These are phyloP conservation scores for Atkinsonella texensis DNA, from an alignment of 2,329 filamentous ascomycete species.

Conservation along the genomic window DNA sequence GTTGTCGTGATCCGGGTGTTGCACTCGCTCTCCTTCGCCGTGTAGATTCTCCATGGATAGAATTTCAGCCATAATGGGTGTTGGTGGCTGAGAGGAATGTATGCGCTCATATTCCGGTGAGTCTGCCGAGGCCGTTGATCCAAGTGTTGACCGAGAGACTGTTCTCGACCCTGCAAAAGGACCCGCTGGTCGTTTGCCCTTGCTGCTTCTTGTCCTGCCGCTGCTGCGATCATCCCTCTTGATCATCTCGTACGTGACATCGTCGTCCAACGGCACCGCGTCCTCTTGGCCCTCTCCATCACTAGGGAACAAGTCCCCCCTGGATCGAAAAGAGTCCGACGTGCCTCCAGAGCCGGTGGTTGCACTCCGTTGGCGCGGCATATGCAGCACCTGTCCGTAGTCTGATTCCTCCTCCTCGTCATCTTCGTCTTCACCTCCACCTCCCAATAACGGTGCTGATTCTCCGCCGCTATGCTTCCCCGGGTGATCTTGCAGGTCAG, in stretches of 20 bases:
- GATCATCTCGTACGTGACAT: conserved; percentile 75
- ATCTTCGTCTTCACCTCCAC: conserved; percentile 12
- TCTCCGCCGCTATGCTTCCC: conserved; percentile 43
- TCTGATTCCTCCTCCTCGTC: conserved; percentile 19
- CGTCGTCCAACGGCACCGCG: conserved; percentile 83
- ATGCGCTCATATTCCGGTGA: conserved; percentile 16
- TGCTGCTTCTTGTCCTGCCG: conserved; percentile 39
- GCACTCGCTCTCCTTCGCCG: conserved; percentile 39
- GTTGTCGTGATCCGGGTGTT: conserved; percentile 39
- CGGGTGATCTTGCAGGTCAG: conserved; percentile 81
- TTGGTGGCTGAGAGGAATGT: conserved; percentile 18
- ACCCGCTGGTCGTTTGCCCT: conserved; percentile 39
- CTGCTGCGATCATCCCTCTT: conserved; percentile 66
- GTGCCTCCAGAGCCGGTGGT: conserved; percentile 73
- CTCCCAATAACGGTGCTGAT: conserved; percentile 53
- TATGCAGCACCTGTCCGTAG: conserved; percentile 15
- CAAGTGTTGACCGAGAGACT: conserved; percentile 46
- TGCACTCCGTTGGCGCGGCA: conserved; percentile 51
- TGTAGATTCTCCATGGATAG: conserved; percentile 40
- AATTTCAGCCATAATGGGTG: conserved; percentile 25
- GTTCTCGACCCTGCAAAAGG: conserved; percentile 33
- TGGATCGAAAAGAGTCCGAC: conserved; percentile 72
- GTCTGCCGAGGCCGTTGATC: conserved; percentile 27
- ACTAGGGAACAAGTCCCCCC: conserved; percentile 84
- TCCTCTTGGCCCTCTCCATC: conserved; percentile 81